Percentiles rank a stretch among this genome's conserved stretches.
These are phyloP conservation scores for Eleusine coracana DNA, from an alignment of 176 grass and related monocot species.

Conservation along the genomic window DNA sequence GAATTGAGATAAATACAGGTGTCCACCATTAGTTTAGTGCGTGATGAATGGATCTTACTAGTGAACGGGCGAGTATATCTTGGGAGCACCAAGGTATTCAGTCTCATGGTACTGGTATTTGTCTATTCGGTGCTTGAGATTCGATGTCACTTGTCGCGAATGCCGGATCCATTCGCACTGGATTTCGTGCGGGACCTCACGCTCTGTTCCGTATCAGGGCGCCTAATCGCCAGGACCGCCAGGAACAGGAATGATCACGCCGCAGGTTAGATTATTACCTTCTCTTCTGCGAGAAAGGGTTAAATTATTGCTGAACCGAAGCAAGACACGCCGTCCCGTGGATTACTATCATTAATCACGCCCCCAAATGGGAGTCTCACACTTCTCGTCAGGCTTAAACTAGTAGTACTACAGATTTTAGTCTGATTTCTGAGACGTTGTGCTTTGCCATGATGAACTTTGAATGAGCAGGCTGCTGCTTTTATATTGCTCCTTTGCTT, in stretches of 20 bases:
- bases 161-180: constrained; percentile 4
- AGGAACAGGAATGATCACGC: neutral
- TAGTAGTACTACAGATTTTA: neutral
- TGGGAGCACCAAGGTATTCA: neutral
- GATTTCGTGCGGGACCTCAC: constrained; percentile 5
- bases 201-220: constrained; percentile 33
- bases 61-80: neutral
- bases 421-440: neutral
- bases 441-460: neutral
- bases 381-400: neutral
- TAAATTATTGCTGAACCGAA: neutral
- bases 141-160: constrained; percentile 11
- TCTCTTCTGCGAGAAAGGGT: no score
- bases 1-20: neutral
- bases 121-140: constrained; percentile 14
- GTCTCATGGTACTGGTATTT: neutral
- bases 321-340: constrained; percentile 11
- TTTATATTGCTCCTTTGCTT: neutral
- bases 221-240: constrained; percentile 5
- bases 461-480: neutral
- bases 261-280: neutral
- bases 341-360: neutral
- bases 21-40: neutral
- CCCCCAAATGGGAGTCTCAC: no score
- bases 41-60: neutral